Conservation (phyloP, 1,284 basidiomycete genomes). For the Cutaneotrichosporon sp. region DNA sequence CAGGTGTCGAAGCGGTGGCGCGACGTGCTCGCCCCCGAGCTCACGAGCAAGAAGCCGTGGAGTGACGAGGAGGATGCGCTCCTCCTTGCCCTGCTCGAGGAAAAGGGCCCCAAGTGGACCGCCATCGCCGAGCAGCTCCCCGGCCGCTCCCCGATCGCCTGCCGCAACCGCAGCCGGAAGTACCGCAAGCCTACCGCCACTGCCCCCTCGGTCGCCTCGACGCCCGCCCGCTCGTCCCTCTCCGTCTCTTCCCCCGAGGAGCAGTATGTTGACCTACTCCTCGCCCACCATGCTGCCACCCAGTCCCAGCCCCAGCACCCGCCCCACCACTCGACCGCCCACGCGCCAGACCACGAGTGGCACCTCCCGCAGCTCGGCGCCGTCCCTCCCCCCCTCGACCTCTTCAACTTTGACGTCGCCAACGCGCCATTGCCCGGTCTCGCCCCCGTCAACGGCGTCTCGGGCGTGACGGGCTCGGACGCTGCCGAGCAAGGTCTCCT, state of each 20-base stretch:
- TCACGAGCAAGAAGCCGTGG: constrained; percentile 29
- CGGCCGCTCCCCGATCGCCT: constrained; percentile 26
- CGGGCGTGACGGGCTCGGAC: background rate
- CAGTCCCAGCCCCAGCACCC: background rate
- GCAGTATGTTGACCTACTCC: background rate
- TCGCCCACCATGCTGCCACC: background rate
- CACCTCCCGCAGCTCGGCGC: background rate
- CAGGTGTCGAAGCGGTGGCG: constrained; percentile 33
- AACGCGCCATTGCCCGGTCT: background rate
- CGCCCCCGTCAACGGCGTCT: background rate
- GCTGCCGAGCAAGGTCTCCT: constrained; percentile 2
- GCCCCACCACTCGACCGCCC: background rate
- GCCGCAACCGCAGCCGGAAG: constrained; percentile 26
- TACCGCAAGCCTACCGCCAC: constrained; percentile 9
- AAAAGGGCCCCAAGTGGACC: constrained; percentile 30
- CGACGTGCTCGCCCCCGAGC: constrained; percentile 29
- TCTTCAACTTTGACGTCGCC: background rate
- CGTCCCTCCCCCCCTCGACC: background rate
- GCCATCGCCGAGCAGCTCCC: constrained; percentile 28
- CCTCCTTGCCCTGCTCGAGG: constrained; percentile 24
- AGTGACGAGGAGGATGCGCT: constrained; percentile 25
- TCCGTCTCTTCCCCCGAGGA: constrained; percentile 3
- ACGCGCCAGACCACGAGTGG: constrained; percentile 7
- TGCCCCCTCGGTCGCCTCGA: background rate
- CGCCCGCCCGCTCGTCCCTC: background rate